Conservation (phyloP, 2,329 filamentous ascomycete species). For the Penicillium palitans region DNA sequence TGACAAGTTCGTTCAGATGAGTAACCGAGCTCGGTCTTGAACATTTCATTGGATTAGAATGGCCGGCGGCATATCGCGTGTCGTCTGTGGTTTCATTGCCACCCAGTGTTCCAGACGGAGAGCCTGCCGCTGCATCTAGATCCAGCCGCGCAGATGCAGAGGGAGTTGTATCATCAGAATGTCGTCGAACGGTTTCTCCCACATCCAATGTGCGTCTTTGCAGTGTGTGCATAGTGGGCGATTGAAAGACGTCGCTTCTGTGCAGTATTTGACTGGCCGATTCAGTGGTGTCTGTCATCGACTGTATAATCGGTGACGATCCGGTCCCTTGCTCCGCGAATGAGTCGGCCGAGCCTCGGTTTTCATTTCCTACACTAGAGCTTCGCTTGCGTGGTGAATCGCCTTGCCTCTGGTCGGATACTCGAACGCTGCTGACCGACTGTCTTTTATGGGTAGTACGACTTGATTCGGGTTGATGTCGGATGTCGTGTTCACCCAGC, state of each 20-base stretch:
- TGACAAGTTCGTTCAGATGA: conserved; percentile 59
- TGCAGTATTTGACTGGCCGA: conserved; percentile 89
- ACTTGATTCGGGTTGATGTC: conserved; percentile 18
- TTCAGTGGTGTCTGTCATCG: conserved; percentile 69
- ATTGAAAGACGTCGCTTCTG: conserved; percentile 84
- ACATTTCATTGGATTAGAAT: conserved; percentile 28
- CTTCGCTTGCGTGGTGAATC: conserved; percentile 53
- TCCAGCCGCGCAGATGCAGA: conserved; percentile 30
- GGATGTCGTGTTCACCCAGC: conserved; percentile 11
- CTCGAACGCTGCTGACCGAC: conserved; percentile 24
- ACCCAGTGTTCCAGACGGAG: background rate
- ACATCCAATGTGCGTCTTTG: conserved; percentile 30
- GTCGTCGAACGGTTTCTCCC: conserved; percentile 29
- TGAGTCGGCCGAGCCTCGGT: conserved; percentile 69
- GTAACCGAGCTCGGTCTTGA: conserved; percentile 39
- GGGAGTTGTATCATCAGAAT: conserved; percentile 40
- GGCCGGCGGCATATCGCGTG: conserved; percentile 19
- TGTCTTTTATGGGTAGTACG: conserved; percentile 22
- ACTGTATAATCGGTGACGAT: conserved; percentile 68
- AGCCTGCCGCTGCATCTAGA: conserved; percentile 8
- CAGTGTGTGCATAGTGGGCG: conserved; percentile 62
- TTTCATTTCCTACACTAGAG: conserved; percentile 60
- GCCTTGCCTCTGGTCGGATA: conserved; percentile 12
- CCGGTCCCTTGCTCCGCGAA: conserved; percentile 73
- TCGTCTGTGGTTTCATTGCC: conserved; percentile 16